Conservation (phyloP, 768 basidiomycete genomes). For the Candolleomyces aberdarensis region DNA sequence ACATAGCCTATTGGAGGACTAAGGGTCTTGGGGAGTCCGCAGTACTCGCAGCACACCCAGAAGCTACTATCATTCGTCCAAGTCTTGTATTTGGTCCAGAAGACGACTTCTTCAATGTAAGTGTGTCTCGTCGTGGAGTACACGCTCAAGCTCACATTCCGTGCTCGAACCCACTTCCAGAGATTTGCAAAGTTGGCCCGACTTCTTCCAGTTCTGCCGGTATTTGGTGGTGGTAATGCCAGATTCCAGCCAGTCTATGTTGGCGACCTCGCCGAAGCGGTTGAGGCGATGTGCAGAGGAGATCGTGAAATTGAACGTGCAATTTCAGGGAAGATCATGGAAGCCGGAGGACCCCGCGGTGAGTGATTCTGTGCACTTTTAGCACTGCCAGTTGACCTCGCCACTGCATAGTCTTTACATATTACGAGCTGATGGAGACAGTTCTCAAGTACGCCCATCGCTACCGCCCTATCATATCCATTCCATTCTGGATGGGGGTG, state of each 20-base stretch:
- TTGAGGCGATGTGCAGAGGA: slow-evolving; percentile 54
- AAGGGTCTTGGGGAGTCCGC: slow-evolving; percentile 62
- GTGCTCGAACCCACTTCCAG: slow-evolving; percentile 27
- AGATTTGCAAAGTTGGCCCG: slow-evolving; percentile 59
- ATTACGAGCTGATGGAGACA: slow-evolving; percentile 62
- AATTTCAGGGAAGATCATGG: slow-evolving; percentile 51
- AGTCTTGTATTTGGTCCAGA: slow-evolving; percentile 76
- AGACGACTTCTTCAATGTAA: slow-evolving; percentile 71
- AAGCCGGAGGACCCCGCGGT: slow-evolving; percentile 39
- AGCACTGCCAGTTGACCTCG: not conserved
- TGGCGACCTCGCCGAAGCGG: slow-evolving; percentile 59
- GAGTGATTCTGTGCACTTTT: not conserved
- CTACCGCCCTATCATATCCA: slow-evolving; percentile 53
- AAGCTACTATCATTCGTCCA: slow-evolving; percentile 64
- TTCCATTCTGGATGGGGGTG: slow-evolving; percentile 61
- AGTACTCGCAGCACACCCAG: slow-evolving; percentile 41
- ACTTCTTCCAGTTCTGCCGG: slow-evolving; percentile 68
- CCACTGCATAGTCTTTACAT: slow-evolving; percentile 55
- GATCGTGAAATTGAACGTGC: slow-evolving; percentile 38
- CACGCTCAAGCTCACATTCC: not conserved
- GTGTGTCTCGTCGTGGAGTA: slow-evolving; percentile 21
- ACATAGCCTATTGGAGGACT: slow-evolving; percentile 57
- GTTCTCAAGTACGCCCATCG: slow-evolving; percentile 53
- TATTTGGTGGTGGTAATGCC: slow-evolving; percentile 66
- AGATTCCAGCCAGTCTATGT: slow-evolving; percentile 75